Base-by-base conservation (phyloP, 805 yeast species). In the Barnettozyma californica region DNA sequence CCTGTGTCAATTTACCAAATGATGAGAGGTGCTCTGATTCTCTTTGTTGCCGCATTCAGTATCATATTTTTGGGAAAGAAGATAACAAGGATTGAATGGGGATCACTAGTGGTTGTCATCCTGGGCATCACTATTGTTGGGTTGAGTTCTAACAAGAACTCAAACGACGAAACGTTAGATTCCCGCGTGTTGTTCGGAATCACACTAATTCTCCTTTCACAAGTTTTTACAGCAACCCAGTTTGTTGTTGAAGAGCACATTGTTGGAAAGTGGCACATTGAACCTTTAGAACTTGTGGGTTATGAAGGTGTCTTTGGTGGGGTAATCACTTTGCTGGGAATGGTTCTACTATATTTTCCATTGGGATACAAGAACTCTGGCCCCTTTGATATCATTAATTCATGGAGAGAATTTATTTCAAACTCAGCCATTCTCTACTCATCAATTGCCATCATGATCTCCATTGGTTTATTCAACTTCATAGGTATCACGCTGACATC, bases 1-100 rank as follows among this genome's bases (percentile, higher is more conserved):
- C 92, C 94, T 0, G 94, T 86, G 9, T 83, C 90, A 1, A 76
- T 86, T 44, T 87, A 85, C 64, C 95, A 87, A 63, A 87, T 87
- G 95, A 81, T 85, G n/a, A 70, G 95, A 54, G 94, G 95, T 2
- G 78, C 89, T 0, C 68, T 85, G 38, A 87, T 87, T 39, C 66
- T 87, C 38, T 85, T 84, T 66, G 95, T 86, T 21, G 95, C 91
- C 1, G 64, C 81, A 14, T 74, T 85, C 59, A 81, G 88, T 20
- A 83, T 83, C 35, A 25, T 82, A 1, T 84, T 85, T 58, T 73
- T 87, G 53, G 69, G 75, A 42, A 73, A 79, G 38, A 65, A 62
- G 18, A 79, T 87, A 43, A 69, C 81, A 9, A 73, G 76, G 50
- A 60, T 79, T 21, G 91, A 87, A 60, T 87, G 94, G 94, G 49